Evolutionary conservation across 495 filamentous ascomycete genomes (phyloP).

Genomic region (Penicillium bialowiezense): DNA sequence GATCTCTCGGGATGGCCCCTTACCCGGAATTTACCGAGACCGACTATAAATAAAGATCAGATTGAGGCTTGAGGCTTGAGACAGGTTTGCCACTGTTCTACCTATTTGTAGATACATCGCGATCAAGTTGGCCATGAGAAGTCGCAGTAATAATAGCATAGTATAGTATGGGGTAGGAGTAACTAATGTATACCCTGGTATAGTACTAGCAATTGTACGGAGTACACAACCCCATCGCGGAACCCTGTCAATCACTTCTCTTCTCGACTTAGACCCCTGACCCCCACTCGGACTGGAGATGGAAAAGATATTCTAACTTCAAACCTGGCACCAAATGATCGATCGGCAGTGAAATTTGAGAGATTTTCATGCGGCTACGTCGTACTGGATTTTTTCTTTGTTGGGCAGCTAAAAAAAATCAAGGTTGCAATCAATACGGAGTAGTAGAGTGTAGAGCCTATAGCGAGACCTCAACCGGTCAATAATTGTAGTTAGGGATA

Average conservation of each 20-base stretch:
- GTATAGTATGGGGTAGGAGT: too few relatives aligned
- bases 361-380: background rate
- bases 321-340: slow-evolving; percentile 1
- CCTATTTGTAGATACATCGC: too few relatives aligned
- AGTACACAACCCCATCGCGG: background rate
- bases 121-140: too few relatives aligned
- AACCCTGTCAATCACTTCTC: slow-evolving; percentile 20
- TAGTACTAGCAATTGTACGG: too few relatives aligned
- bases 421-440: background rate
- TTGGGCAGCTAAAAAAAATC: slow-evolving; percentile 4
- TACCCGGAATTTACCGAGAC: slow-evolving; percentile 14
- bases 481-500: background rate
- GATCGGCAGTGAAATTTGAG: background rate
- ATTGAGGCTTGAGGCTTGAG: slow-evolving; percentile 8
- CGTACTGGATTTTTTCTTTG: background rate
- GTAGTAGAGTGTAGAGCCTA: too few relatives aligned
- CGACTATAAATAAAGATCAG: background rate
- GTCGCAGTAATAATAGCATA: too few relatives aligned
- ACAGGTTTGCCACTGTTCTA: background rate
- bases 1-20: background rate
- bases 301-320: slow-evolving; percentile 2
- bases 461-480: background rate
- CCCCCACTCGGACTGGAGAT: slow-evolving; percentile 1
- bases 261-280: slow-evolving; percentile 1
- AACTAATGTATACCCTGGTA: too few relatives aligned